phyloP scores from a whole-genome alignment of 2,329 filamentous ascomycete genomes.

The Capronia epimyces region DNA sequence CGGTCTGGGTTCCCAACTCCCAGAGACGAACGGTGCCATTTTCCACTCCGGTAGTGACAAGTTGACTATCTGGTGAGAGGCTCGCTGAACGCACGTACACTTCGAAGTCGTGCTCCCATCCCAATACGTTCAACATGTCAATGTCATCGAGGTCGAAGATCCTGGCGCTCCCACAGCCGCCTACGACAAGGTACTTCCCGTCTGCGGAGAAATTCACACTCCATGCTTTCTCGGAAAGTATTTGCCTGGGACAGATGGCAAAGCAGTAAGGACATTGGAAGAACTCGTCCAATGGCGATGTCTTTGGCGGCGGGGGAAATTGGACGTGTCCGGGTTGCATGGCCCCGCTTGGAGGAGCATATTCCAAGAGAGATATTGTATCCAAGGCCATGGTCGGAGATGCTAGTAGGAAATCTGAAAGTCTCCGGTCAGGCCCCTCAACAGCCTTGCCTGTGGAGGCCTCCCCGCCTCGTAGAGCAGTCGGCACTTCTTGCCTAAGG shows the following conservation, averaged over 20 bases:
- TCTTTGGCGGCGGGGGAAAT: conserved; percentile 1
- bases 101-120: background rate
- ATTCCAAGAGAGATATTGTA: conserved; percentile 5
- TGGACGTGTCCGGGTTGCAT: background rate
- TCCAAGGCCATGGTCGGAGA: no score
- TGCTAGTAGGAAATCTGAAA: no score
- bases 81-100: background rate
- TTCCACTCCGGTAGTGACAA: background rate
- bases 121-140: background rate
- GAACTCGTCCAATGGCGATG: conserved; percentile 1
- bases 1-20: background rate
- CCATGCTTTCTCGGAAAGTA: conserved; percentile 3
- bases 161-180: background rate
- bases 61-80: conserved; percentile 1
- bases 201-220: conserved; percentile 4
- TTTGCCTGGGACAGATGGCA: conserved; percentile 2
- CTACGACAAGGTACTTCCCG: conserved; percentile 1
- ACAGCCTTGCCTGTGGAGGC: no score
- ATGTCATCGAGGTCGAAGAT: conserved; percentile 3
- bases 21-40: background rate
- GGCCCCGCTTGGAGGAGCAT: background rate
- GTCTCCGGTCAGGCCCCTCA: no score
- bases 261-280: conserved; percentile 12
- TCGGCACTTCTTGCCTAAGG: no score
- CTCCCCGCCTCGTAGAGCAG: no score